These are phyloP conservation scores for Tylopilus orsonianus DNA, from an alignment of 1,284 basidiomycete genomes.

Conservation along the genomic window DNA sequence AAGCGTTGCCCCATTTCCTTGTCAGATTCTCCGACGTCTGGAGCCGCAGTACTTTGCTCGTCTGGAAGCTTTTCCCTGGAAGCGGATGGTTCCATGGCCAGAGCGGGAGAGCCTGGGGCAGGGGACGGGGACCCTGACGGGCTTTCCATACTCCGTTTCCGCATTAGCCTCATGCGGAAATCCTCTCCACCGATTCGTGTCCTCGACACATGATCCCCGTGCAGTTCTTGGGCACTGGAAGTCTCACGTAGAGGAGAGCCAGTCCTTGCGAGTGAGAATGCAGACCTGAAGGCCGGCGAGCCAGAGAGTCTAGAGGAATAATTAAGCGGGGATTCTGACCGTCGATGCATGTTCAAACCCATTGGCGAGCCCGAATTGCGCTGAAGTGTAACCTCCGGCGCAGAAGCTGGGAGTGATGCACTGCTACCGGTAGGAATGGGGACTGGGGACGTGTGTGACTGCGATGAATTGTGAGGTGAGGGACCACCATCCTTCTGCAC, in stretches of 20 bases:
- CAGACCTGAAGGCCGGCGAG: constrained; percentile 22
- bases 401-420: constrained; percentile 10
- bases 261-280: constrained; percentile 21
- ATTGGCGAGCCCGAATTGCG: constrained; percentile 18
- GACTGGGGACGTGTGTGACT: constrained; percentile 1
- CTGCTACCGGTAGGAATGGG: not conserved
- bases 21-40: not conserved
- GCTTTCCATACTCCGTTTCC: constrained; percentile 44
- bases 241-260: constrained; percentile 33
- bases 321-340: constrained; percentile 27
- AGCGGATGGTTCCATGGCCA: constrained; percentile 1
- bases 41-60: not conserved
- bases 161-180: constrained; percentile 49
- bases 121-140: constrained; percentile 30
- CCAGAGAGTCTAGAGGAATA: constrained; percentile 15
- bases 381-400: constrained; percentile 11
- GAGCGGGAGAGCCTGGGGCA: constrained; percentile 10
- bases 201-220: constrained; percentile 27
- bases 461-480: constrained; percentile 2
- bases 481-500: constrained; percentile 9
- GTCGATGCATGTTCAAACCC: constrained; percentile 12
- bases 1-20: constrained; percentile 12
- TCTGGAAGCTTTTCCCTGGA: not conserved
- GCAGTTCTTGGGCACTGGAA: constrained; percentile 23
- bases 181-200: constrained; percentile 53